These are phyloP conservation scores for Stagonosporopsis tanaceti DNA, from an alignment of 2,329 filamentous ascomycete species.

Conservation along the genomic window DNA sequence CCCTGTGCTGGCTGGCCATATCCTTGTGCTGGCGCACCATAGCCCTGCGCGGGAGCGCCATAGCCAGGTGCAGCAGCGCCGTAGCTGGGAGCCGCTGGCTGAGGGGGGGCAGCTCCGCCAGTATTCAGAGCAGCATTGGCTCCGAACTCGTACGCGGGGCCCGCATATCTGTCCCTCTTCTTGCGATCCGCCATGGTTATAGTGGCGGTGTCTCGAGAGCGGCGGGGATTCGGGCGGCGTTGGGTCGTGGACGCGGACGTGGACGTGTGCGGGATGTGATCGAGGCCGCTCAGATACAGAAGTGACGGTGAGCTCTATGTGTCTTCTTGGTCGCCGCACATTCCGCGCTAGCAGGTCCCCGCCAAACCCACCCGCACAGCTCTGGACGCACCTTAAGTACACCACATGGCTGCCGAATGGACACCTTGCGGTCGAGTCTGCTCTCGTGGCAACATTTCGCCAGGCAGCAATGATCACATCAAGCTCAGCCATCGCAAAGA, in stretches of 20 bases:
- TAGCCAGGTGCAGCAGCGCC: conserved; percentile 46
- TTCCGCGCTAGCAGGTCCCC: conserved; percentile 39
- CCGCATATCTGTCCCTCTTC: conserved; percentile 95
- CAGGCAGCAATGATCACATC: conserved; percentile 22
- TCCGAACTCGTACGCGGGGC: conserved; percentile 93
- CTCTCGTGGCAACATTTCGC: not conserved
- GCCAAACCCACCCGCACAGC: conserved; percentile 32
- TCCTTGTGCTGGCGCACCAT: conserved; percentile 28
- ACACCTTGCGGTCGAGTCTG: not conserved
- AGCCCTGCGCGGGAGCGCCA: conserved; percentile 43
- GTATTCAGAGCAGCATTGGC: conserved; percentile 73
- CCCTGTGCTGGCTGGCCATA: conserved; percentile 42
- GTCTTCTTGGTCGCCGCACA: conserved; percentile 46
- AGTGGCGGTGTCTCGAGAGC: conserved; percentile 23
- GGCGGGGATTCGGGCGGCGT: conserved; percentile 18
- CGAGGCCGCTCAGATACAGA: conserved; percentile 30
- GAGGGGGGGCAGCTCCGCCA: conserved; percentile 55
- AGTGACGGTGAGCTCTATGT: conserved; percentile 42
- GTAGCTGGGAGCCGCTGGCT: conserved; percentile 21
- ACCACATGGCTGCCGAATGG: conserved; percentile 1
- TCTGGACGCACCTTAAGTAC: conserved; percentile 9
- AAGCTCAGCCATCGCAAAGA: not conserved
- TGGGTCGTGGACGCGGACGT: conserved; percentile 17
- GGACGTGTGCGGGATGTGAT: conserved; percentile 19
- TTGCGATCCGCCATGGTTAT: conserved; percentile 58